Evolutionary conservation across 441 rosid genomes (phyloP).

Genomic region (Euphorbia corollata): DNA sequence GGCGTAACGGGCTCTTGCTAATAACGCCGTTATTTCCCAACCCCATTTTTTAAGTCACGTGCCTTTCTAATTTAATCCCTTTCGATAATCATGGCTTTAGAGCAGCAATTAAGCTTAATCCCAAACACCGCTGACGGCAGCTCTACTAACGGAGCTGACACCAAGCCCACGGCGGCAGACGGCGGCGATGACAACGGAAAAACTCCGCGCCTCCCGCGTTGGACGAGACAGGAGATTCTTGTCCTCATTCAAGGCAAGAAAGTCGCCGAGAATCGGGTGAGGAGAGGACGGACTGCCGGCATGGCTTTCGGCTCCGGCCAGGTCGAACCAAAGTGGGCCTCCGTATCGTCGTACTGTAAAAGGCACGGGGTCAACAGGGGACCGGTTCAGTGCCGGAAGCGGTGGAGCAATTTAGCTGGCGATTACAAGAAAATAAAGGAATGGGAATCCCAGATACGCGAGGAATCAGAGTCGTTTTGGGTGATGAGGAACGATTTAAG

Average conservation of each 20-base stretch:
- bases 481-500: constrained; percentile 85
- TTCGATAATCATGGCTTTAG: constrained; percentile 38
- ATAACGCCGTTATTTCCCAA: constrained; percentile 47
- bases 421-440: constrained; percentile 89
- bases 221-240: constrained; percentile 93
- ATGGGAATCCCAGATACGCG: constrained; percentile 67
- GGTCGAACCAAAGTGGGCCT: constrained; percentile 87
- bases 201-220: constrained; percentile 81
- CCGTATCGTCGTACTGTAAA: constrained; percentile 83
- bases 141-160: constrained; percentile 38
- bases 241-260: constrained; percentile 89
- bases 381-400: constrained; percentile 93
- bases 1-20: constrained; percentile 43
- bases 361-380: constrained; percentile 90
- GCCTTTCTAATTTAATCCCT: constrained; percentile 14
- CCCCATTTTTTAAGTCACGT: constrained; percentile 35
- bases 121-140: constrained; percentile 41
- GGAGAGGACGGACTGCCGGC: constrained; percentile 64
- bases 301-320: constrained; percentile 63
- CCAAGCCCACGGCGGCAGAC: constrained; percentile 26
- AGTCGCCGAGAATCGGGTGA: constrained; percentile 75
- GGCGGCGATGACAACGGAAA: constrained; percentile 57
- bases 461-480: constrained; percentile 87
- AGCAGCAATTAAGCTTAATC: constrained; percentile 40
- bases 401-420: constrained; percentile 94